Evolutionary conservation across 1,139 yeast species (phyloP).

Genomic region (Scheffersomyces stambukii): DNA sequence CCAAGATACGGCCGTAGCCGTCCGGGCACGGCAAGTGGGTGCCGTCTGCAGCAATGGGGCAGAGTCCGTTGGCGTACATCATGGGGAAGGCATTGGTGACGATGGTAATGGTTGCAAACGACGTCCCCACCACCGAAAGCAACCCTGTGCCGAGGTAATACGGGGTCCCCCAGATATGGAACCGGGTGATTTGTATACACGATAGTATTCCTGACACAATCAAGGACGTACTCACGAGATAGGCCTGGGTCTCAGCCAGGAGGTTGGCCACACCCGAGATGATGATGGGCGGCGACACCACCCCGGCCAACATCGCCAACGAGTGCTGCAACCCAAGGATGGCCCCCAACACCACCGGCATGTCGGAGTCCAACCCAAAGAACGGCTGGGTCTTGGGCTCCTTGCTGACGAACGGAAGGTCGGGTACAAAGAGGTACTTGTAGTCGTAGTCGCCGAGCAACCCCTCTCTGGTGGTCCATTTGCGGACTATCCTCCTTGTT

Average conservation of each 20-base stretch:
- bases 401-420: slow-evolving; percentile 59
- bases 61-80: slow-evolving; percentile 71
- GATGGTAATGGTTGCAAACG: slow-evolving; percentile 82
- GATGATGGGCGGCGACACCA: slow-evolving; percentile 79
- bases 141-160: slow-evolving; percentile 84
- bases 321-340: slow-evolving; percentile 84
- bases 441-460: slow-evolving; percentile 82
- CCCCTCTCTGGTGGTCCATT: slow-evolving; percentile 70
- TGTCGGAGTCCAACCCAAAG: slow-evolving; percentile 70
- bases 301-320: slow-evolving; percentile 87
- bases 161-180: slow-evolving; percentile 67
- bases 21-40: slow-evolving; percentile 76
- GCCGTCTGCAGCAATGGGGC: slow-evolving; percentile 60
- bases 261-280: slow-evolving; percentile 62
- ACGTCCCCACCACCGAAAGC: slow-evolving; percentile 83
- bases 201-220: slow-evolving; percentile 76
- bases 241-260: slow-evolving; percentile 46
- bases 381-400: slow-evolving; percentile 58
- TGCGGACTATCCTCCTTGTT: slow-evolving; percentile 26
- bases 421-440: slow-evolving; percentile 70
- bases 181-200: slow-evolving; percentile 72
- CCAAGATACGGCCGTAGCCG: slow-evolving; percentile 84
- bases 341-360: slow-evolving; percentile 74
- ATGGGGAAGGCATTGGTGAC: slow-evolving; percentile 71
- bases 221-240: slow-evolving; percentile 73